Conservation (phyloP, 2,329 filamentous ascomycete genomes). For the Stemphylium beticola region DNA sequence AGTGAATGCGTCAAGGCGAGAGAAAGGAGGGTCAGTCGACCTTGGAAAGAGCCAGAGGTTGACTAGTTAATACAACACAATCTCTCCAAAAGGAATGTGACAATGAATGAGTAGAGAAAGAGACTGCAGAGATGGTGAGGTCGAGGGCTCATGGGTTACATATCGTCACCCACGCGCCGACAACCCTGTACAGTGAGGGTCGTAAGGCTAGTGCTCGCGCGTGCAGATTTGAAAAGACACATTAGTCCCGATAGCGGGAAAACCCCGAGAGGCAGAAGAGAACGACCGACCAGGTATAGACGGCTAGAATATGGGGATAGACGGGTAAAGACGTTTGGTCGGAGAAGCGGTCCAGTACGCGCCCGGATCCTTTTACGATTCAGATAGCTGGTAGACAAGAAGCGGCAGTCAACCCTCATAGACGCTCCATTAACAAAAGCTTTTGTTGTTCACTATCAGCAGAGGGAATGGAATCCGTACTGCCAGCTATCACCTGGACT, state of each 20-base stretch:
- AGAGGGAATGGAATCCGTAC: neutral
- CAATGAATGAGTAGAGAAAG: conserved; percentile 21
- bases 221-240: conserved; percentile 32
- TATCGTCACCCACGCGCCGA: conserved; percentile 23
- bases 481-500: neutral
- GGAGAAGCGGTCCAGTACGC: conserved; percentile 32
- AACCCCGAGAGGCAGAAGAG: conserved; percentile 17
- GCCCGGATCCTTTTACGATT: conserved; percentile 8
- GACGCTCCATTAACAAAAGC: neutral
- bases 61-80: conserved; percentile 34
- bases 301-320: conserved; percentile 29
- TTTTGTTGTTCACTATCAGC: neutral
- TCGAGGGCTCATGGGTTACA: conserved; percentile 14
- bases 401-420: conserved; percentile 12
- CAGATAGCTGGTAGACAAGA: conserved; percentile 16
- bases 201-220: conserved; percentile 10
- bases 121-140: conserved; percentile 6
- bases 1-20: conserved; percentile 1
- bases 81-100: conserved; percentile 32
- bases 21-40: conserved; percentile 12
- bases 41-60: conserved; percentile 17
- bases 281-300: conserved; percentile 25
- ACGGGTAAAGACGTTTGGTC: conserved; percentile 29
- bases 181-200: neutral
- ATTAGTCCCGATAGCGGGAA: conserved; percentile 17